These are phyloP conservation scores for Spathaspora sp. DNA, from an alignment of 805 yeast species.

Conservation along the genomic window DNA sequence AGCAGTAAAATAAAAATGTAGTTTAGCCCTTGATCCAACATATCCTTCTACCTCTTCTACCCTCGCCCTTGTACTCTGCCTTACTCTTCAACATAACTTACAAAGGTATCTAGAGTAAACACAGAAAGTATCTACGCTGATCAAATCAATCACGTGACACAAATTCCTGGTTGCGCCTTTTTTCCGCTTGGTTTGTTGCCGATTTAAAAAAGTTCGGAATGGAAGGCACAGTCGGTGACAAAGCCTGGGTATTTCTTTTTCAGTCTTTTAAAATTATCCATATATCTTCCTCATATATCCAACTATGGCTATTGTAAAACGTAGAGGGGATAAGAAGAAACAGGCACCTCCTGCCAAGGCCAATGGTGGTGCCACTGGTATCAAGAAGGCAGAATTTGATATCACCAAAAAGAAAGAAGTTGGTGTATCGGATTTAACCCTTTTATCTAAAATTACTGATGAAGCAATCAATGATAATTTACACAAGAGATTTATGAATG, in stretches of 20 bases:
- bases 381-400: slow-evolving; percentile 88
- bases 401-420: slow-evolving; percentile 87
- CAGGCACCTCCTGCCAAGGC: slow-evolving; percentile 53
- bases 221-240: background rate
- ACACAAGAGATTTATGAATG: slow-evolving; percentile 84
- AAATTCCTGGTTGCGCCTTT: background rate
- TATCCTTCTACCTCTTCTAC: no score
- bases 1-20: background rate
- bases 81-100: no score
- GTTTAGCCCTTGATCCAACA: no score
- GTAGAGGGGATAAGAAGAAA: slow-evolving; percentile 59
- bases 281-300: background rate
- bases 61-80: no score
- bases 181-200: background rate
- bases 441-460: slow-evolving; percentile 83
- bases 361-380: slow-evolving; percentile 26
- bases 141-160: background rate
- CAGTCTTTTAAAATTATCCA: background rate
- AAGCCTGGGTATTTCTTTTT: background rate
- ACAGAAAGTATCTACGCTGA: no score
- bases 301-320: slow-evolving; percentile 73
- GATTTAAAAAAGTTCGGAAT: background rate
- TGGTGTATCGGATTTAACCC: slow-evolving; percentile 94
- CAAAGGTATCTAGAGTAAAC: no score
- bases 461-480: slow-evolving; percentile 90